These are phyloP conservation scores for Monilinia fructigena DNA, from an alignment of 2,329 filamentous ascomycete genomes.

Conservation along the genomic window DNA sequence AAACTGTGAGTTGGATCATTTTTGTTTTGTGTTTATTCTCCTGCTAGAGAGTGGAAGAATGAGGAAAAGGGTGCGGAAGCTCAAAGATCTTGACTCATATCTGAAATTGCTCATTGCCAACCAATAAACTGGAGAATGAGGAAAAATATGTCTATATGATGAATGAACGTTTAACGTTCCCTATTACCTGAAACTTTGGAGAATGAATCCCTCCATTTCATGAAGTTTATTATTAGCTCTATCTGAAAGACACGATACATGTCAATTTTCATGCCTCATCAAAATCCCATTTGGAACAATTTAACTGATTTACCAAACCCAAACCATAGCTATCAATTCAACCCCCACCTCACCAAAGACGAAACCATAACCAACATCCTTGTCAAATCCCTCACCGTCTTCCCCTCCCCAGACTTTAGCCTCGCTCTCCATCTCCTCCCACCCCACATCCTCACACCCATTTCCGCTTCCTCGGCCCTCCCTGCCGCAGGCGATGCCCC, in stretches of 20 bases:
- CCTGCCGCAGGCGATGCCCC: slow-evolving; percentile 59
- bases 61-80: neutral
- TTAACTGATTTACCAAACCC: slow-evolving; percentile 11
- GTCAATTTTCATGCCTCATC: slow-evolving; percentile 22
- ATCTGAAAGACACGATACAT: slow-evolving; percentile 57
- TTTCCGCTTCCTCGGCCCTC: slow-evolving; percentile 49
- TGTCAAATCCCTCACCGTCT: slow-evolving; percentile 95
- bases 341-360: slow-evolving; percentile 94
- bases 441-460: slow-evolving; percentile 69
- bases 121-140: neutral
- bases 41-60: neutral
- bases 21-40: slow-evolving; percentile 16
- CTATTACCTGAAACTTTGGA: slow-evolving; percentile 86
- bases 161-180: slow-evolving; percentile 84
- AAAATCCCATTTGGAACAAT: neutral
- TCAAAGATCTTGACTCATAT: neutral
- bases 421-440: slow-evolving; percentile 93
- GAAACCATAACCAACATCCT: slow-evolving; percentile 99
- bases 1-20: slow-evolving; percentile 76
- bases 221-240: slow-evolving; percentile 77
- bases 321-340: slow-evolving; percentile 87
- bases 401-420: slow-evolving; percentile 92
- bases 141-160: slow-evolving; percentile 55
- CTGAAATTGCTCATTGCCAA: neutral
- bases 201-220: slow-evolving; percentile 54